Conservation (phyloP, 2,329 filamentous ascomycete species). For the Fusarium hostae region DNA sequence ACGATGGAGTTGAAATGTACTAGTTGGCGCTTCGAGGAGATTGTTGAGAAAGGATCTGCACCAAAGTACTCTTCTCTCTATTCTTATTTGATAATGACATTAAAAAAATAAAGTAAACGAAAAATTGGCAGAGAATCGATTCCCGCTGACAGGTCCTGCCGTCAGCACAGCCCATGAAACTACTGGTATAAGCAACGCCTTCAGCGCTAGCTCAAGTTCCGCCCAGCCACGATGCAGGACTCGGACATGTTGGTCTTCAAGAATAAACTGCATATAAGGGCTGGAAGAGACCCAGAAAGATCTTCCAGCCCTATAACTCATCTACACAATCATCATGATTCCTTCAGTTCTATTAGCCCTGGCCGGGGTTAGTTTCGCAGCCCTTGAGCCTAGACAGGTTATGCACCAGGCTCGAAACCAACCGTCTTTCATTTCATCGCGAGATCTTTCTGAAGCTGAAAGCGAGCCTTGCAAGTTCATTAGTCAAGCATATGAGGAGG, state of each 20-base stretch:
- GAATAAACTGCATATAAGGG: conserved; percentile 29
- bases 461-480: conserved; percentile 34
- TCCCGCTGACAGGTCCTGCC: background rate
- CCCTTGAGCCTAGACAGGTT: conserved; percentile 39
- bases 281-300: background rate
- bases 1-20: conserved; percentile 10
- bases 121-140: background rate
- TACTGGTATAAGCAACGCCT: background rate
- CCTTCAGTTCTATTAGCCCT: conserved; percentile 35
- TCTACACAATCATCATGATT: conserved; percentile 26
- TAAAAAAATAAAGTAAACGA: background rate
- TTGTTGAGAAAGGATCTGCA: background rate
- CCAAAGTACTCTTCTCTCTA: background rate
- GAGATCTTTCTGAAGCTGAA: conserved; percentile 29
- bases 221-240: conserved; percentile 13
- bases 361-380: conserved; percentile 24
- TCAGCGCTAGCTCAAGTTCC: conserved; percentile 9
- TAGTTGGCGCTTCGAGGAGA: background rate
- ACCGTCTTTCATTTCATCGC: conserved; percentile 25
- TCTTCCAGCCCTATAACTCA: conserved; percentile 7
- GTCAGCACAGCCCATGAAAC: conserved; percentile 11
- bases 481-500: conserved; percentile 30
- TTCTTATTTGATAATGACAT: background rate
- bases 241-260: background rate
- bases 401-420: conserved; percentile 28